Percentiles rank a stretch among this genome's conserved stretches.
Evolutionary conservation across 192 early-diverging fungal species (phyloP).

Genomic region (Coemansia sp.): DNA sequence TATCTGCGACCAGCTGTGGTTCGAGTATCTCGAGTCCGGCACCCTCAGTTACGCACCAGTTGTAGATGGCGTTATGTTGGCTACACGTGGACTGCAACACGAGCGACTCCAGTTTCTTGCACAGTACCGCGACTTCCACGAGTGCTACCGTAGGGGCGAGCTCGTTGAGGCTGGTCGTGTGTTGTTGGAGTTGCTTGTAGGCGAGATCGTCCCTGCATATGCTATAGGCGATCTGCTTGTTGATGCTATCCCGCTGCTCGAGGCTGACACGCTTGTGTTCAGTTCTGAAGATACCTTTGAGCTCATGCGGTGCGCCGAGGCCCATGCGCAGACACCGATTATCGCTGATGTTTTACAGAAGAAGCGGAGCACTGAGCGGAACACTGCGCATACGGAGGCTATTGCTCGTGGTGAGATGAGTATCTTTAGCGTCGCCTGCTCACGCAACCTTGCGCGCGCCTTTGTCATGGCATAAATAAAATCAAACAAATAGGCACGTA

Average conservation of each 20-base stretch:
- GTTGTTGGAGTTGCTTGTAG: conserved; percentile 48
- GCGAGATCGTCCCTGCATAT: conserved; percentile 51
- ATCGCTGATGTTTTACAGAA: not conserved
- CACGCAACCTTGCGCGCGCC: conserved; percentile 40
- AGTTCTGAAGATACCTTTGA: conserved; percentile 55
- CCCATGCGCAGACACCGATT: conserved; percentile 19
- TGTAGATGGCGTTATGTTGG: conserved; percentile 36
- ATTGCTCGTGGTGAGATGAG: conserved; percentile 16
- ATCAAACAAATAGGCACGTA: not conserved
- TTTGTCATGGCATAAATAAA: conserved; percentile 16
- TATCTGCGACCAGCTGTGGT: conserved; percentile 58
- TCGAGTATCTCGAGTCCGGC: conserved; percentile 47
- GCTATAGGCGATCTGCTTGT: conserved; percentile 54
- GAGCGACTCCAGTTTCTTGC: conserved; percentile 54
- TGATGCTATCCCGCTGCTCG: conserved; percentile 61
- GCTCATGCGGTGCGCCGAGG: conserved; percentile 65
- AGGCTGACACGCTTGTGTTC: conserved; percentile 58
- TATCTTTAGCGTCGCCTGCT: conserved; percentile 39
- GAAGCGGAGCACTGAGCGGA: not conserved
- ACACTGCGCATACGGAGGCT: not conserved
- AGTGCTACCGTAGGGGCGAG: conserved; percentile 35
- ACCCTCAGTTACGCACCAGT: conserved; percentile 40
- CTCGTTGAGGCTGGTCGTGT: conserved; percentile 35
- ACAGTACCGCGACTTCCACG: conserved; percentile 59
- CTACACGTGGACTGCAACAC: conserved; percentile 15